Evolutionary conservation across 2,329 filamentous ascomycete species (phyloP).

Genomic region (Hymenoscyphus infarciens): DNA sequence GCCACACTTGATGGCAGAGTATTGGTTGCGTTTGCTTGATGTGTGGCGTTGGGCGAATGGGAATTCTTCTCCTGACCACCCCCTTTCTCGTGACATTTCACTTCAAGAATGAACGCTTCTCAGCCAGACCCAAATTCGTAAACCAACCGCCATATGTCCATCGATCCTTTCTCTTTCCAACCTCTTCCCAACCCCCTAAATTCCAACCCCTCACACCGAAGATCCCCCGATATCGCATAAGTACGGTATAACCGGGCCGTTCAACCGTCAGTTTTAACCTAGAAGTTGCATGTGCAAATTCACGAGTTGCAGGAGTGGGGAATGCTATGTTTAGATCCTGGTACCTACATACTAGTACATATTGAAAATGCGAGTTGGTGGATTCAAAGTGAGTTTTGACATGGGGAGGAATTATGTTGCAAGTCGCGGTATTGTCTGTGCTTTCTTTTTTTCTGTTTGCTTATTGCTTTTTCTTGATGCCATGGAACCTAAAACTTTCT

Average conservation of each 20-base stretch:
- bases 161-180: background rate
- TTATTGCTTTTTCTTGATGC: no score
- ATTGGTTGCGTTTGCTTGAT: background rate
- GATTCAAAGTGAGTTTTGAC: no score
- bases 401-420: no score
- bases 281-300: background rate
- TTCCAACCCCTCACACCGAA: background rate
- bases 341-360: no score
- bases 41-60: background rate
- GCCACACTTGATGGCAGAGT: background rate
- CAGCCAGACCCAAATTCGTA: background rate
- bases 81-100: background rate
- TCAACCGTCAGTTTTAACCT: background rate
- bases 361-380: no score
- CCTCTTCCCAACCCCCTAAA: no score
- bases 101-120: background rate
- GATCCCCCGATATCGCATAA: constrained; percentile 5
- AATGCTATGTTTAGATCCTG: no score
- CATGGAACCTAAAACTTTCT: no score
- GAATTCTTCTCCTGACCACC: background rate
- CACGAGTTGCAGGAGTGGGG: no score
- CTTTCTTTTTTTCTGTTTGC: no score
- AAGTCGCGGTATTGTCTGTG: no score
- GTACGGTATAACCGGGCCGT: constrained; percentile 3
- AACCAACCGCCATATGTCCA: background rate